These are phyloP conservation scores for Malassezia yamatoensis DNA, from an alignment of 1,284 basidiomycete species.

Conservation along the genomic window DNA sequence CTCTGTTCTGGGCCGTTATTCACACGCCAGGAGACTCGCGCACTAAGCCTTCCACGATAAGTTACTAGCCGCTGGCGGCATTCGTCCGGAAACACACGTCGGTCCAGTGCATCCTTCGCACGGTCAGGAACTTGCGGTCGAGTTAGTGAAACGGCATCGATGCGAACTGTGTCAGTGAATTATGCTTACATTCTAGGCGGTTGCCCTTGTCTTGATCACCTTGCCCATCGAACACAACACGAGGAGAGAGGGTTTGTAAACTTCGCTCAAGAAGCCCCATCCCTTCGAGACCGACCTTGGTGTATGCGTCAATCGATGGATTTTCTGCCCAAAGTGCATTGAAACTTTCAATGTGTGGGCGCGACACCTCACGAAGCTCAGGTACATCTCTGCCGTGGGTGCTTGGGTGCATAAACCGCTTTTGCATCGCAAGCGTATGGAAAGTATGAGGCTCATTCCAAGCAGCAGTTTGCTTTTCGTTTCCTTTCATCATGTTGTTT, in stretches of 20 bases:
- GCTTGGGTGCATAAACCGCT: slow-evolving; percentile 68
- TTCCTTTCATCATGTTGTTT: not conserved
- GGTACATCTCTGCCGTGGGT: slow-evolving; percentile 62
- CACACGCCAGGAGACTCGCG: slow-evolving; percentile 77
- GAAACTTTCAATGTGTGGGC: slow-evolving; percentile 90
- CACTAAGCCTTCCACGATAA: slow-evolving; percentile 83
- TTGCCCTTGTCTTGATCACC: slow-evolving; percentile 42
- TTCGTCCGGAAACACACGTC: slow-evolving; percentile 64
- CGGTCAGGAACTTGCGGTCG: slow-evolving; percentile 79
- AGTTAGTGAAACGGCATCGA: slow-evolving; percentile 73
- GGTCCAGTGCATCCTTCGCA: slow-evolving; percentile 64
- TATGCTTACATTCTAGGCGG: slow-evolving; percentile 34
- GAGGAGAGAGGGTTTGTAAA: slow-evolving; percentile 73
- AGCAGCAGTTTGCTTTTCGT: slow-evolving; percentile 3
- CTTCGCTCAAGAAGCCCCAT: slow-evolving; percentile 70
- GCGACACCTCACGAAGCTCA: slow-evolving; percentile 82
- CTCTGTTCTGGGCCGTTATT: slow-evolving; percentile 63
- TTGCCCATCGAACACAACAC: slow-evolving; percentile 80
- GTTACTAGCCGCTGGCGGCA: slow-evolving; percentile 75
- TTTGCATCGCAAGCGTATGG: slow-evolving; percentile 73
- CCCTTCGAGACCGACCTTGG: slow-evolving; percentile 56
- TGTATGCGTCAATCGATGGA: slow-evolving; percentile 32
- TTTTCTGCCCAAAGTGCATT: slow-evolving; percentile 60
- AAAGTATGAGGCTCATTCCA: slow-evolving; percentile 54
- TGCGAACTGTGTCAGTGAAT: slow-evolving; percentile 58